Conservation (phyloP, 768 basidiomycete genomes). For the Rhizopogon roseolus region DNA sequence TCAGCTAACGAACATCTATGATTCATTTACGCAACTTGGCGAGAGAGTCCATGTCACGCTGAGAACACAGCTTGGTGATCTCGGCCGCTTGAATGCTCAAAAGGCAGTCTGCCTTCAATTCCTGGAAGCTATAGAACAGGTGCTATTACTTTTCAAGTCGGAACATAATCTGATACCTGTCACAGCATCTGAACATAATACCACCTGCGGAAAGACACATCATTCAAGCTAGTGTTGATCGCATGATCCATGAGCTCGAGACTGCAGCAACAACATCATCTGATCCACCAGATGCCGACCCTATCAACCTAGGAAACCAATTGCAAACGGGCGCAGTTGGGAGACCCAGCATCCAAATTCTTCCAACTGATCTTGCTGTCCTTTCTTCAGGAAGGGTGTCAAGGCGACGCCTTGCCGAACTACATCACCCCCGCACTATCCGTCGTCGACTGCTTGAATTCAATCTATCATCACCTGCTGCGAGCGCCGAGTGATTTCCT, state of each 20-base stretch:
- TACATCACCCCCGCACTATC: too few relatives aligned
- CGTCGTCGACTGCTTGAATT: too few relatives aligned
- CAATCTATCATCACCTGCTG: too few relatives aligned
- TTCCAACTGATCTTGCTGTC: too few relatives aligned
- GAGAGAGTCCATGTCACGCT: background rate
- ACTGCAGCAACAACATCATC: background rate
- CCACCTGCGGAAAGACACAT: background rate
- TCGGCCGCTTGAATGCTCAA: background rate
- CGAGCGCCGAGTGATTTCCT: too few relatives aligned
- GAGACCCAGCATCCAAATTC: too few relatives aligned
- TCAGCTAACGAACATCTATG: too few relatives aligned
- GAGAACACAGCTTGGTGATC: conserved; percentile 1
- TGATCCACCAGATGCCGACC: background rate
- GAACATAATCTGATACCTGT: background rate
- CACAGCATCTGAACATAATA: background rate
- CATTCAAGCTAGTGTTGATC: background rate
- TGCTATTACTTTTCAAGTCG: background rate
- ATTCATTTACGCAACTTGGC: background rate
- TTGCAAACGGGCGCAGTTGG: too few relatives aligned
- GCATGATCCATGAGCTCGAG: background rate
- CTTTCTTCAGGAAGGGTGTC: too few relatives aligned
- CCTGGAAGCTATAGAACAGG: background rate
- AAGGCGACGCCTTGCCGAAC: too few relatives aligned
- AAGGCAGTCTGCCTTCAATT: background rate
- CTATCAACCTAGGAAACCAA: too few relatives aligned